Conservation (phyloP, 176 grass and related monocot genomes). For the Carex pumila region DNA sequence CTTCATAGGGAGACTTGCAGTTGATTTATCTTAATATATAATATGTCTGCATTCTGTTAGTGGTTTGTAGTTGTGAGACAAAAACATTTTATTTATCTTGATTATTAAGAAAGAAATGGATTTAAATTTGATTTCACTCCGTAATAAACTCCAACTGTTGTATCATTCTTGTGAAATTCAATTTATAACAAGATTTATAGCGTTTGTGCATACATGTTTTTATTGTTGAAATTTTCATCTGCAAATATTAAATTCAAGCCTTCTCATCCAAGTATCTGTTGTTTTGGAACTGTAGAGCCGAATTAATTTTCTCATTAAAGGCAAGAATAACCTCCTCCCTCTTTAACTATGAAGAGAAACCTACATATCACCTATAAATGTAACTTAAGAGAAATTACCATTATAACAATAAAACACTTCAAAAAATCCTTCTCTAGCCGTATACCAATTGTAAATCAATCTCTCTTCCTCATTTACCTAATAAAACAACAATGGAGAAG, state of each 20-base stretch:
- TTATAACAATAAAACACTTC: background rate
- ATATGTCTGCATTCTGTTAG: no score
- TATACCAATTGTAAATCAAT: background rate
- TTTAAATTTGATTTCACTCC: no score
- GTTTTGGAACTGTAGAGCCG: no score
- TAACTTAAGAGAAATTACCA: background rate
- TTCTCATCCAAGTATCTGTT: no score
- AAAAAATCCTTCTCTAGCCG: background rate
- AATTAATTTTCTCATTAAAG: constrained; percentile 9
- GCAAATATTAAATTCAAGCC: no score
- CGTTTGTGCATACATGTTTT: background rate
- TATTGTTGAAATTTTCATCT: no score
- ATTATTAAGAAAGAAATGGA: no score
- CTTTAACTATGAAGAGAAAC: background rate
- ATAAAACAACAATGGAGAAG: constrained; percentile 37
- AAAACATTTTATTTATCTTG: no score
- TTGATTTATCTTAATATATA: no score
- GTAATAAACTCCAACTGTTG: background rate
- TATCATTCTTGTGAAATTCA: background rate
- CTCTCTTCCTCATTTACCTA: background rate
- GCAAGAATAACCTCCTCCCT: background rate
- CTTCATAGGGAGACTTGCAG: no score
- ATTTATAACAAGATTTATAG: background rate
- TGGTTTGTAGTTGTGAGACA: no score
- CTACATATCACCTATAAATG: background rate